Evolutionary conservation across 2,329 filamentous ascomycete species (phyloP).

Genomic region (Clonostachys sp.): DNA sequence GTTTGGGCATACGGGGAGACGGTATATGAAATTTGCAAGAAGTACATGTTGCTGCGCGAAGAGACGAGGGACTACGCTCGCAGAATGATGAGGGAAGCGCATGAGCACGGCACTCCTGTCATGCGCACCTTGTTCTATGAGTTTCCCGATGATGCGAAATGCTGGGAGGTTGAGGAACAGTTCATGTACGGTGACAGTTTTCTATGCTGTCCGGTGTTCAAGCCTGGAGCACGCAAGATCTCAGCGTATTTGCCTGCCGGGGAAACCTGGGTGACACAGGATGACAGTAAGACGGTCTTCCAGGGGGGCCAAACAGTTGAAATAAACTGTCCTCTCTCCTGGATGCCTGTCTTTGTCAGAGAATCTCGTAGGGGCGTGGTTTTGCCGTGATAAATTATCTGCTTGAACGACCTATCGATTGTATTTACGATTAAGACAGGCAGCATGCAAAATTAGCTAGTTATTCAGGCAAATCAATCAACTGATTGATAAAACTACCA

Average conservation of each 20-base stretch:
- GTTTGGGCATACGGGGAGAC: slow-evolving; percentile 62
- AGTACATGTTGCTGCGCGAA: slow-evolving; percentile 55
- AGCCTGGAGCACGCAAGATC: slow-evolving; percentile 34
- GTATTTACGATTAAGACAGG: too few relatives aligned
- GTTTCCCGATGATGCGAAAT: slow-evolving; percentile 47
- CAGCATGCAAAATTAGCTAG: too few relatives aligned
- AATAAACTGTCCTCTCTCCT: slow-evolving; percentile 8
- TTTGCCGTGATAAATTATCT: too few relatives aligned
- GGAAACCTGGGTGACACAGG: slow-evolving; percentile 1
- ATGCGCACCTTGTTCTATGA: slow-evolving; percentile 61
- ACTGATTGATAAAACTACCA: too few relatives aligned
- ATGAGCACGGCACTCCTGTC: slow-evolving; percentile 53
- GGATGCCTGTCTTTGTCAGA: slow-evolving; percentile 9
- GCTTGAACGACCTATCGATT: too few relatives aligned
- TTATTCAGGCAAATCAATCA: too few relatives aligned
- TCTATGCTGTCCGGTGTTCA: slow-evolving; percentile 50
- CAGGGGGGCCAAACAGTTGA: slow-evolving; percentile 7
- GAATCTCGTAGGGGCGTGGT: neutral
- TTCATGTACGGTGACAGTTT: slow-evolving; percentile 62
- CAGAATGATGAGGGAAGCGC: slow-evolving; percentile 52
- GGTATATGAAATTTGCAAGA: slow-evolving; percentile 54
- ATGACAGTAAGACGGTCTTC: neutral
- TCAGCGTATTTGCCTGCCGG: slow-evolving; percentile 45
- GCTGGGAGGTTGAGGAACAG: slow-evolving; percentile 55
- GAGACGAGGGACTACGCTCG: slow-evolving; percentile 53